Percentiles rank a stretch among this genome's conserved stretches.
These are phyloP conservation scores for Cucumis hystrix DNA, from an alignment of 306 rosid genomes.

Conservation along the genomic window DNA sequence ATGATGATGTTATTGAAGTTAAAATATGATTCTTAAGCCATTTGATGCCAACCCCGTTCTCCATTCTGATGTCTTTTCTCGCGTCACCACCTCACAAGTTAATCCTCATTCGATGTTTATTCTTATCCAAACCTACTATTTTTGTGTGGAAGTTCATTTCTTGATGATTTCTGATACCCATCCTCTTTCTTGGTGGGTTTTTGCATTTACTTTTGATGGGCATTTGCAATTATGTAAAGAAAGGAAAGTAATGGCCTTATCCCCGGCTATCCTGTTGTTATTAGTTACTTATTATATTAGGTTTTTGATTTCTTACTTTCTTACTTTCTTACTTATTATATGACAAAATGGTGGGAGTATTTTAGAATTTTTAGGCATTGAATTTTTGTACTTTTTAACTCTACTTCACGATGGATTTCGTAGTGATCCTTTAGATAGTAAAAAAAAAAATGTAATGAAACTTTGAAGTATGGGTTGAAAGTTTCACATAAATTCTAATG, in stretches of 20 bases:
- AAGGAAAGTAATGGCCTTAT: too few species aligned
- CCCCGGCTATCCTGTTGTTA: too few species aligned
- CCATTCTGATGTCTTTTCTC: slow-evolving; percentile 20
- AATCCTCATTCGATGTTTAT: not conserved
- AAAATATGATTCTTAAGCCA: slow-evolving; percentile 63
- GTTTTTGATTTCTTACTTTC: too few species aligned
- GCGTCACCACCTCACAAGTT: slow-evolving; percentile 43
- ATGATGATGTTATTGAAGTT: too few species aligned
- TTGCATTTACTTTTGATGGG: not conserved
- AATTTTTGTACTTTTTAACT: not conserved
- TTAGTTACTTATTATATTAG: too few species aligned
- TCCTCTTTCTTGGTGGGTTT: not conserved
- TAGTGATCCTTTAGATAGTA: not conserved
- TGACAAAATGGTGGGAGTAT: too few species aligned
- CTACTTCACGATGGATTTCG: not conserved
- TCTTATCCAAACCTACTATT: not conserved
- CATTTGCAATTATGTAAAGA: not conserved
- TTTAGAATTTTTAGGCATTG: not conserved
- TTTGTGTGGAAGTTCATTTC: not conserved
- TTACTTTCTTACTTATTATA: too few species aligned
- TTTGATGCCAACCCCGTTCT: slow-evolving; percentile 29
- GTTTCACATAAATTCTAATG: not conserved
- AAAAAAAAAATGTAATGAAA: not conserved
- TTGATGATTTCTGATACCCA: not conserved
- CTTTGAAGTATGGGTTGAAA: not conserved